These are phyloP conservation scores for Coccomyxa subellipsoidea DNA, from an alignment of 163 green algal species.

Conservation along the genomic window DNA sequence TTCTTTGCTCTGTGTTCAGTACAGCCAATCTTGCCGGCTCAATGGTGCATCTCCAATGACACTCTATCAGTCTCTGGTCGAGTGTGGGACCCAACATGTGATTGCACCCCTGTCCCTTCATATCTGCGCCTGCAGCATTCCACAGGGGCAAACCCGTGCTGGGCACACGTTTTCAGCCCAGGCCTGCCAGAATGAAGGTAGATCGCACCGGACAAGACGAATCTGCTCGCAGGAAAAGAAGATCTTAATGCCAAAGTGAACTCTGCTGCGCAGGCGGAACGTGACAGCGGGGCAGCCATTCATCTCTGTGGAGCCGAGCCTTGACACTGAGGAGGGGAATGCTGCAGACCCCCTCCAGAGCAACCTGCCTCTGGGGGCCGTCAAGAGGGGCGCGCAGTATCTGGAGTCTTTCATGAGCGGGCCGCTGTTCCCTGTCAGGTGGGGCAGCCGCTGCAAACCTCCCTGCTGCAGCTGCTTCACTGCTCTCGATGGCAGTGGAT, in stretches of 20 bases:
- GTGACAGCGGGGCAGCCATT: conserved; percentile 1
- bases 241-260: not conserved
- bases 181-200: too few relatives aligned
- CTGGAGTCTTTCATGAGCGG: conserved; percentile 10
- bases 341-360: not conserved
- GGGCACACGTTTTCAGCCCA: too few relatives aligned
- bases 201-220: not conserved
- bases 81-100: too few relatives aligned
- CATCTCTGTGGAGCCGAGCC: not conserved
- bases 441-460: conserved; percentile 11
- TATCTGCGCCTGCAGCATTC: too few relatives aligned
- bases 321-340: not conserved
- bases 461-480: not conserved
- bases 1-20: too few relatives aligned
- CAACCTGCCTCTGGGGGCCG: not conserved
- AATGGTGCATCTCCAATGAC: too few relatives aligned
- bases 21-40: too few relatives aligned
- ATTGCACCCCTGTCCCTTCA: too few relatives aligned
- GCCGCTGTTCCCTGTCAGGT: conserved; percentile 26
- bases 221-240: not conserved
- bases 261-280: not conserved
- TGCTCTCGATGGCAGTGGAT: too few relatives aligned
- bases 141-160: too few relatives aligned
- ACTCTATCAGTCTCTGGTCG: too few relatives aligned
- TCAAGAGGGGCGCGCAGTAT: conserved; percentile 17